These are phyloP conservation scores for Diaporthe longicolla DNA, from an alignment of 2,329 filamentous ascomycete genomes.

Conservation along the genomic window DNA sequence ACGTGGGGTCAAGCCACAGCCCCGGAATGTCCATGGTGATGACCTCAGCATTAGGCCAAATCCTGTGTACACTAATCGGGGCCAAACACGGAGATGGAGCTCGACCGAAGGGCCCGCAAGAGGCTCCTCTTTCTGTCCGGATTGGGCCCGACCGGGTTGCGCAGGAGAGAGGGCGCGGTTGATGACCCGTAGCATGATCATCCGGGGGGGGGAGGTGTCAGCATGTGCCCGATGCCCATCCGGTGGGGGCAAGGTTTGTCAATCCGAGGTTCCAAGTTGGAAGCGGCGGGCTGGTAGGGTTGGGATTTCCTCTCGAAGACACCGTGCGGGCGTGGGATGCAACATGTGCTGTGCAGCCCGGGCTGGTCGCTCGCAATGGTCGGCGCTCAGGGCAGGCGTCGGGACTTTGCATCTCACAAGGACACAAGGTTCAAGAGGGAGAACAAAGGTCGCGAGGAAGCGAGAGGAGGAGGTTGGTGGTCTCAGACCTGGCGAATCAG, in stretches of 20 bases:
- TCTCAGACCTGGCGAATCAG: slow-evolving; percentile 31
- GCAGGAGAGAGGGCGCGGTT: not conserved
- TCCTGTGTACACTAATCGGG: not conserved
- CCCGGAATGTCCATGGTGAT: not conserved
- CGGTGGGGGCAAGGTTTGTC: slow-evolving; percentile 29
- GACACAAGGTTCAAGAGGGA: slow-evolving; percentile 10
- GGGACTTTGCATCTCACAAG: slow-evolving; percentile 4
- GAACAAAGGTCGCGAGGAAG: slow-evolving; percentile 1
- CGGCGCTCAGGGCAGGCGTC: not conserved
- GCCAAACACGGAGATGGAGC: slow-evolving; percentile 11
- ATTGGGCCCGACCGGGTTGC: slow-evolving; percentile 1
- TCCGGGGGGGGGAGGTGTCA: not conserved
- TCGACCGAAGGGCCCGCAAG: slow-evolving; percentile 1
- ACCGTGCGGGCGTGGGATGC: slow-evolving; percentile 2
- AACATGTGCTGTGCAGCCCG: not conserved
- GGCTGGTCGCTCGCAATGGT: not conserved
- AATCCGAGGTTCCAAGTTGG: not conserved
- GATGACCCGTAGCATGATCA: slow-evolving; percentile 27
- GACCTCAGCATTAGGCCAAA: slow-evolving; percentile 13
- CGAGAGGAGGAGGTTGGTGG: slow-evolving; percentile 9
- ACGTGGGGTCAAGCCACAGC: not conserved
- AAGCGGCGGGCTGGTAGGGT: not conserved
- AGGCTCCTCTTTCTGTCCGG: slow-evolving; percentile 21
- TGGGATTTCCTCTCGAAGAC: not conserved
- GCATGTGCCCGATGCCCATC: not conserved